Percentiles rank a stretch among this genome's conserved stretches.
Conservation (phyloP, 2,329 filamentous ascomycete species). For the Fonsecaea pugnacius region DNA sequence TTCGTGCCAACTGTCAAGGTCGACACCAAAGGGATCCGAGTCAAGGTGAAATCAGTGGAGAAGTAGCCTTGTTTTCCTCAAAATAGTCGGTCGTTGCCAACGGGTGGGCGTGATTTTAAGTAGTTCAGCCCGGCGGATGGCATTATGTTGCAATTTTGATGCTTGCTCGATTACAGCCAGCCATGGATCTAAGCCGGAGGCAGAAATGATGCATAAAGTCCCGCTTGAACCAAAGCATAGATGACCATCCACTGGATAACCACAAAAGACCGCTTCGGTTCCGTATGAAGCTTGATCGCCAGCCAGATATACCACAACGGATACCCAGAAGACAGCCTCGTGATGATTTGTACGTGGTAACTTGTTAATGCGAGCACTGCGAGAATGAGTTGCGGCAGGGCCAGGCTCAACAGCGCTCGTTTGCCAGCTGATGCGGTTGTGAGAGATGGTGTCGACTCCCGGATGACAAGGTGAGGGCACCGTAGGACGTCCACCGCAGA, state of each 20-base stretch:
- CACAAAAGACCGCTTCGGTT: constrained; percentile 29
- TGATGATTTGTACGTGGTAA: constrained; percentile 95
- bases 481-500: constrained; percentile 56
- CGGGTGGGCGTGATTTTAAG: too few species aligned
- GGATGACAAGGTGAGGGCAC: constrained; percentile 10
- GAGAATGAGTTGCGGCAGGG: constrained; percentile 73
- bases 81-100: neutral
- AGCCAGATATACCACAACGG: constrained; percentile 88
- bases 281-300: constrained; percentile 19
- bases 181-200: constrained; percentile 73
- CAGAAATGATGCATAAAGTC: constrained; percentile 84
- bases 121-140: neutral
- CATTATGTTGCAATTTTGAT: neutral
- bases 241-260: constrained; percentile 72
- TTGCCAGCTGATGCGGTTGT: constrained; percentile 14
- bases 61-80: neutral
- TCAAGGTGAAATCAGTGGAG: constrained; percentile 25
- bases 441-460: neutral
- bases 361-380: constrained; percentile 72
- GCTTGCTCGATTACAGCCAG: neutral
- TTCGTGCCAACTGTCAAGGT: constrained; percentile 35
- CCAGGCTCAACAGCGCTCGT: constrained; percentile 55
- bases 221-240: constrained; percentile 82
- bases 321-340: constrained; percentile 83
- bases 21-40: constrained; percentile 38